These are phyloP conservation scores for Puccinia hordei DNA, from an alignment of 1,284 basidiomycete species.

Conservation along the genomic window DNA sequence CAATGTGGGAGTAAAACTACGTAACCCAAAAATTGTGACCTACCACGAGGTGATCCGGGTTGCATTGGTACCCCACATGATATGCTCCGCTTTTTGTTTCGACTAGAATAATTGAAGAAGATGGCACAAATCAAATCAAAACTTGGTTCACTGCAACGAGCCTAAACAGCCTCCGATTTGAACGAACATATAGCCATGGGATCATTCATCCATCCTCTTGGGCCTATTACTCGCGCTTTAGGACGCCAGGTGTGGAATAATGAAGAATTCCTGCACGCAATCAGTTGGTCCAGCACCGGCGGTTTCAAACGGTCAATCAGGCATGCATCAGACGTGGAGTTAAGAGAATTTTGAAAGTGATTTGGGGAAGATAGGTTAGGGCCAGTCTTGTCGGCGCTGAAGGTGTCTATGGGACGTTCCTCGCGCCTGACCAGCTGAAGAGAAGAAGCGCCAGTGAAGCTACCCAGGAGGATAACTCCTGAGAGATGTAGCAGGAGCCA, in stretches of 20 bases:
- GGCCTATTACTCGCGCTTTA: slow-evolving; percentile 54
- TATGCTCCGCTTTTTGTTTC: slow-evolving; percentile 52
- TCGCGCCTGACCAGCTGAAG: not conserved
- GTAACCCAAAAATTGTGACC: not conserved
- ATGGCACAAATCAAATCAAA: too few relatives aligned
- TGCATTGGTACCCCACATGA: slow-evolving; percentile 54
- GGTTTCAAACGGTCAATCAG: slow-evolving; percentile 29
- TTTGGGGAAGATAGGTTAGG: not conserved
- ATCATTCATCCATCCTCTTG: slow-evolving; percentile 56
- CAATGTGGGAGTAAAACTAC: not conserved
- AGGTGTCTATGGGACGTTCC: not conserved
- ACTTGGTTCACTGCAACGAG: not conserved
- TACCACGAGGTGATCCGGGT: slow-evolving; percentile 52
- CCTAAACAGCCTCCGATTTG: not conserved
- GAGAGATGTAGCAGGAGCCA: not conserved
- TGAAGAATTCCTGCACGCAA: slow-evolving; percentile 53
- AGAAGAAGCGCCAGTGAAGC: not conserved
- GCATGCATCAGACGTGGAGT: slow-evolving; percentile 23
- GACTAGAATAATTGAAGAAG: slow-evolving; percentile 17
- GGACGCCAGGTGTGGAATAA: slow-evolving; percentile 53
- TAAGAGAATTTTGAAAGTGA: not conserved
- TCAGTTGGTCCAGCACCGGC: slow-evolving; percentile 50
- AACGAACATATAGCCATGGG: slow-evolving; percentile 54
- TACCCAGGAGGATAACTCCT: not conserved
- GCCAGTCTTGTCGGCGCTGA: not conserved